phyloP scores from a whole-genome alignment of 805 yeast species.

The Kodamaea kakaduensis region DNA sequence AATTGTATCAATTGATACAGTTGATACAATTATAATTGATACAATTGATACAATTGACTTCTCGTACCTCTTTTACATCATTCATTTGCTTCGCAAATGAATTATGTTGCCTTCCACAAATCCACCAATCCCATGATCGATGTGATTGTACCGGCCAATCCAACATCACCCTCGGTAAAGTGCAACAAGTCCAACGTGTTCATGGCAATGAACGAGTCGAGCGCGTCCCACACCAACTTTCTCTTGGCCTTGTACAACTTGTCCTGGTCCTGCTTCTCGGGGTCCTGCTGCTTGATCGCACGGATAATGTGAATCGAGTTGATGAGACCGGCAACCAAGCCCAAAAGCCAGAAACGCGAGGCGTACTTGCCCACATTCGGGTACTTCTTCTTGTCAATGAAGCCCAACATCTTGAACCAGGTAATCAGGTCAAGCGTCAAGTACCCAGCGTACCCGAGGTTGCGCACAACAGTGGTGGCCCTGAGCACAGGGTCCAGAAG shows the following conservation, averaged over 20 bases:
- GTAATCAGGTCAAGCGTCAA: conserved; percentile 60
- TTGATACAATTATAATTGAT: no score
- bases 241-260: conserved; percentile 51
- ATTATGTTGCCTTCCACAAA: conserved; percentile 53
- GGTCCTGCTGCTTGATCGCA: conserved; percentile 12
- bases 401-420: conserved; percentile 56
- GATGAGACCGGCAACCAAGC: conserved; percentile 58
- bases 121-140: conserved; percentile 74
- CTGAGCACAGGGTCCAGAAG: conserved; percentile 58
- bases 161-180: conserved; percentile 75
- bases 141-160: conserved; percentile 80
- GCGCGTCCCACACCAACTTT: conserved; percentile 69
- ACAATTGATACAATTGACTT: no score
- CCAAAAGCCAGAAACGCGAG: conserved; percentile 74
- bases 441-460: conserved; percentile 60
- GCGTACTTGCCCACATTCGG: conserved; percentile 53
- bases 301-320: conserved; percentile 55
- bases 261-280: conserved; percentile 24
- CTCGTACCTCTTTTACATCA: no score
- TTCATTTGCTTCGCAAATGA: no score
- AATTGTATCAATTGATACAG: no score
- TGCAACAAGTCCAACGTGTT: conserved; percentile 58
- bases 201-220: conserved; percentile 73
- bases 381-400: conserved; percentile 46
- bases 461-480: conserved; percentile 49